These are phyloP conservation scores for Epichloe brachyelytri DNA, from an alignment of 2,329 filamentous ascomycete genomes.

Conservation along the genomic window DNA sequence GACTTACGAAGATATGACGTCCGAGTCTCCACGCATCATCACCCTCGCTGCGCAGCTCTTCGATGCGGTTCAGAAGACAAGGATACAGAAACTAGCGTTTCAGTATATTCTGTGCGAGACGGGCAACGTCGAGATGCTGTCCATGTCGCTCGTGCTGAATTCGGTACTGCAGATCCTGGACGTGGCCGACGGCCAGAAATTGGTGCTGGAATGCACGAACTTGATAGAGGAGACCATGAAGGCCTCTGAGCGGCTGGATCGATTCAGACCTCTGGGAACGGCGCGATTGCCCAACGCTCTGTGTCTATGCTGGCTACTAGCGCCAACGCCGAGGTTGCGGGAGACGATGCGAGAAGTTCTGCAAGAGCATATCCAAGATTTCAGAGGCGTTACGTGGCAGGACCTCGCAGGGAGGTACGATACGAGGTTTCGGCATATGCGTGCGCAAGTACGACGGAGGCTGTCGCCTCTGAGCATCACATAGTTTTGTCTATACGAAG, in stretches of 20 bases:
- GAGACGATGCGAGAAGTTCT: background rate
- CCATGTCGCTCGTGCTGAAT: slow-evolving; percentile 3
- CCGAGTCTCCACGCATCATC: background rate
- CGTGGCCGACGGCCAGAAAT: background rate
- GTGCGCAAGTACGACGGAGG: background rate
- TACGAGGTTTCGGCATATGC: background rate
- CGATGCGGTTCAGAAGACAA: background rate
- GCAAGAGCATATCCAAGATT: background rate
- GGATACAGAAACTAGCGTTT: background rate
- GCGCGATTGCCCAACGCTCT: slow-evolving; percentile 1
- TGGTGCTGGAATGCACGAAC: background rate
- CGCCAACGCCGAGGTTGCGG: background rate
- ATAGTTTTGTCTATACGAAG: background rate
- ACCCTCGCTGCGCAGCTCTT: background rate
- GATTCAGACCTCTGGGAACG: slow-evolving; percentile 1
- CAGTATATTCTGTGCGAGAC: slow-evolving; percentile 1
- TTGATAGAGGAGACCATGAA: background rate
- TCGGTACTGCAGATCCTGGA: background rate
- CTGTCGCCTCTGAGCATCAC: background rate
- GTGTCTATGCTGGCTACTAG: background rate
- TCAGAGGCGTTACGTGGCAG: slow-evolving; percentile 1
- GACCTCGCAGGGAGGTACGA: background rate
- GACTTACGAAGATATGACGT: background rate
- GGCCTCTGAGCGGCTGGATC: background rate
- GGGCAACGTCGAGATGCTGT: background rate